Base-by-base conservation (phyloP, 768 basidiomycete species). In the Lyophyllum shimeji region DNA sequence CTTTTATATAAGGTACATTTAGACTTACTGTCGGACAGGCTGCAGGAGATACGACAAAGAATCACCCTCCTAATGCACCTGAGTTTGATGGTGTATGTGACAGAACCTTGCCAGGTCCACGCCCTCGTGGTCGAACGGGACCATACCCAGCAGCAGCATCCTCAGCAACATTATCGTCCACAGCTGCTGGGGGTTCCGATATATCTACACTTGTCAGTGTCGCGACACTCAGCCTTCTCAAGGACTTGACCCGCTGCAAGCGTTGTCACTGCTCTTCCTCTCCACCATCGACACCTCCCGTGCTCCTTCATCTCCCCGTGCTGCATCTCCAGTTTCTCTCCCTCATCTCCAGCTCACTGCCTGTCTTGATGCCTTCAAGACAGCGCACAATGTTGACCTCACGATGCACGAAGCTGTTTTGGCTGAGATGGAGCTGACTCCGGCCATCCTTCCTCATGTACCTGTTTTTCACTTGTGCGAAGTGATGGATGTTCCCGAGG, bases 381-480 rank as follows among this genome's bases (percentile, higher is more conserved):
- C 17, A 11, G 17, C 39, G 15, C 42, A 54, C 31, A 42, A 33
- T 20, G 27, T 54, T 48, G 53, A 54, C 44, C 45, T 54, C 23
- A 46, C 39, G 17, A 20, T 39, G 11, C 46, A 40, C 21, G 25
- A 54, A 31, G 25, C 8, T 18, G 23, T 23, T n/a, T 47, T 54
- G 45, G 9, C 24, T 3, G 51, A 24, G 40, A 27, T 47, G 27
- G 45, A 54, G 11, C 37, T 63, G 18, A 65, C 59, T 5, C 64
- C 65, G 6, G 63, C 59, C 44, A 58, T 66, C 29, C 56, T 66
- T 25, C 25, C 57, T 29, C 39, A 57, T 11, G 60, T 61, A 13
- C 55, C 53, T 31, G 51, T 58, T 34, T 39, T 51, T 46, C 59
- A 58, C 20, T 37, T 65, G 27, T 39, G 51, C 23, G 56, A 63